Conservation (phyloP, 1,139 yeast species). For the Geotrichum macrosporum region DNA sequence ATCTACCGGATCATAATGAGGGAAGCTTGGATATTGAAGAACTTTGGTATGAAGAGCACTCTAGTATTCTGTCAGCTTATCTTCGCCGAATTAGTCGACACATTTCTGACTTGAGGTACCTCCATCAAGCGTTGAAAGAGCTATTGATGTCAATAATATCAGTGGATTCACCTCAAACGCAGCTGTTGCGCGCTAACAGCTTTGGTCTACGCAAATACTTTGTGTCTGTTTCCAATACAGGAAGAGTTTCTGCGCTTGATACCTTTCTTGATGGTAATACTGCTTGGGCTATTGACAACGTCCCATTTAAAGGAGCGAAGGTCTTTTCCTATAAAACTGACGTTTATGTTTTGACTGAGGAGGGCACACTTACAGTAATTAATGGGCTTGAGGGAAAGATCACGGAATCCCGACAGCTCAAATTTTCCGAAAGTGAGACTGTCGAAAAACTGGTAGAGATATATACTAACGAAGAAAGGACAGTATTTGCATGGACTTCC, state of each 20-base stretch:
- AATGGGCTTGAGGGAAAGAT: conserved; percentile 28
- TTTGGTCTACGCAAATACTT: conserved; percentile 52
- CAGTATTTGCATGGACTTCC: conserved; percentile 25
- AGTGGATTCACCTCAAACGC: conserved; percentile 5
- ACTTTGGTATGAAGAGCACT: conserved; percentile 40
- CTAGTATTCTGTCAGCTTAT: conserved; percentile 43
- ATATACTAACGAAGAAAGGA: background rate
- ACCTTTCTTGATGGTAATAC: conserved; percentile 39
- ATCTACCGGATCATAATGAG: conserved; percentile 36
- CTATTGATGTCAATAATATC: background rate
- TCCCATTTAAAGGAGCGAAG: conserved; percentile 26
- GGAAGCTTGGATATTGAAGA: conserved; percentile 40
- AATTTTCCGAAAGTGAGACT: conserved; percentile 15
- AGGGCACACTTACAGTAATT: conserved; percentile 24
- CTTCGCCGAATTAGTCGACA: conserved; percentile 44
- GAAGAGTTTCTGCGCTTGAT: conserved; percentile 46
- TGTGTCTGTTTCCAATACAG: conserved; percentile 44
- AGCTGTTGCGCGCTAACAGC: conserved; percentile 26
- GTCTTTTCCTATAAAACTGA: conserved; percentile 6
- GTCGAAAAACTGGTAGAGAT: conserved; percentile 16
- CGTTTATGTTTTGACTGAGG: conserved; percentile 27
- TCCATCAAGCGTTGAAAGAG: conserved; percentile 1
- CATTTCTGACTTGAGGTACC: conserved; percentile 26
- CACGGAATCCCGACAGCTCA: conserved; percentile 5
- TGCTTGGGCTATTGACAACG: conserved; percentile 42